Conservation (phyloP, 2,329 filamentous ascomycete species). For the Sporothrix curviconia region DNA sequence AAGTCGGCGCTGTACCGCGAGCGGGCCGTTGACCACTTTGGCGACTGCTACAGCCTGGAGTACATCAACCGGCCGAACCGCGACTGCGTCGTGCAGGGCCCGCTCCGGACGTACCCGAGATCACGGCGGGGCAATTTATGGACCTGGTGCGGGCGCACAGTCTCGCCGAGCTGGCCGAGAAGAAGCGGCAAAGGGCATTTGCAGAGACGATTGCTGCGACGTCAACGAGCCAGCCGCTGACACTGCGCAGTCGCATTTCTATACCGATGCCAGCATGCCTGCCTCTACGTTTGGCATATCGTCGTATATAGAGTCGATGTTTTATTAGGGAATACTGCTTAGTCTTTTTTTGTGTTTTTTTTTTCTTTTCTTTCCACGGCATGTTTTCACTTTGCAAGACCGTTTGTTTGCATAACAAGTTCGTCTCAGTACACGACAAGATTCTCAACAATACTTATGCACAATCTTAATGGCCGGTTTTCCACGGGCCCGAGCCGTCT, state of each 20-base stretch:
- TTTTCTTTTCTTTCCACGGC: neutral
- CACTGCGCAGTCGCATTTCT: too few relatives aligned
- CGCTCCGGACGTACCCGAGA: slow-evolving; percentile 50
- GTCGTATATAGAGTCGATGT: neutral
- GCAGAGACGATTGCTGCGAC: neutral
- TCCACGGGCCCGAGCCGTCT: too few relatives aligned
- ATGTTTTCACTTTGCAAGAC: too few relatives aligned
- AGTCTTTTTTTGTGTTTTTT: neutral
- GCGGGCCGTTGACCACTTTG: slow-evolving; percentile 40
- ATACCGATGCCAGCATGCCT: neutral
- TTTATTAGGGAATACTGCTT: neutral
- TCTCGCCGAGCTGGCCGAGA: slow-evolving; percentile 38
- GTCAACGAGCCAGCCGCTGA: too few relatives aligned
- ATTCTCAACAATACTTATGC: too few relatives aligned
- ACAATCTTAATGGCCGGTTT: too few relatives aligned
- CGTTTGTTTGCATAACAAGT: too few relatives aligned
- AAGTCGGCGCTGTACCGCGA: slow-evolving; percentile 60
- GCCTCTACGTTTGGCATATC: neutral
- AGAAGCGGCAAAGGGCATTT: neutral
- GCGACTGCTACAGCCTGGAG: slow-evolving; percentile 56
- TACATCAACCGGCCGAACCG: slow-evolving; percentile 51
- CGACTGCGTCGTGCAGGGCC: slow-evolving; percentile 52
- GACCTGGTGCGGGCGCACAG: slow-evolving; percentile 48
- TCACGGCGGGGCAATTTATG: neutral
- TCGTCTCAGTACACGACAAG: too few relatives aligned